Base-by-base conservation (phyloP, 1,139 yeast species). In the Nakaseomyces nivariensis region DNA sequence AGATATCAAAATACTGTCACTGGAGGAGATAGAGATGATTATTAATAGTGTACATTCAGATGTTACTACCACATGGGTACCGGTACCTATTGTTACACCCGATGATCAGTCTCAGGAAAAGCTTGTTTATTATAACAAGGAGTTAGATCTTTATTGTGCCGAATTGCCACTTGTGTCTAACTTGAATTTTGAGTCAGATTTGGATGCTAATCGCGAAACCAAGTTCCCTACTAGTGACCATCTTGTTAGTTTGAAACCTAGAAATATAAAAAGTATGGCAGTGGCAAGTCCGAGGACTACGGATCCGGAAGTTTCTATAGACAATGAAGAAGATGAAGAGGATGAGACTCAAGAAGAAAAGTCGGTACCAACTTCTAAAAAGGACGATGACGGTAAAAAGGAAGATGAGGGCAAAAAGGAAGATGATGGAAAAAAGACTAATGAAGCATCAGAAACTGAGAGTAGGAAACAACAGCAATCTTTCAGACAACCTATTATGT, bases 91-190 rank as follows among this genome's bases (percentile, higher is more conserved):
- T 2, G 34, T 45, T 22, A 42, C 51, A 7, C 68, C 72, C 8
- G 45, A 24, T 11, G 36, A 47, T 9, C 38, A 37, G 5, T 25
- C 49, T 1, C 74, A 72, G 48, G 84, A 81, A n/a, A 76, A 76
- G 49, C 66, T 81, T 27, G 67, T 81, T 3, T 84, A 73, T 63
- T 81, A 77, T 63, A 79, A 81, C 56, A 76, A 79, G 44, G 78
- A 79, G 42, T 66, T 83, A 48, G 76, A 81, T 56, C 68, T 82
- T 1, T 79, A 76, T 57, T 78, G 86, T 56, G 73, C 73, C 43
- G 73, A 77, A 7, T 58, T 80, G 37, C 89, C 90, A 0, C 64
- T 78, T 51, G 58, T 73, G 27, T 62, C 67, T 25, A 58, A 62
- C 1, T 72, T 72, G 5, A 64, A 65, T 45, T 52, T 70, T 17